Evolutionary conservation across 2,329 filamentous ascomycete species (phyloP).

Genomic region (Fulvia fulva): DNA sequence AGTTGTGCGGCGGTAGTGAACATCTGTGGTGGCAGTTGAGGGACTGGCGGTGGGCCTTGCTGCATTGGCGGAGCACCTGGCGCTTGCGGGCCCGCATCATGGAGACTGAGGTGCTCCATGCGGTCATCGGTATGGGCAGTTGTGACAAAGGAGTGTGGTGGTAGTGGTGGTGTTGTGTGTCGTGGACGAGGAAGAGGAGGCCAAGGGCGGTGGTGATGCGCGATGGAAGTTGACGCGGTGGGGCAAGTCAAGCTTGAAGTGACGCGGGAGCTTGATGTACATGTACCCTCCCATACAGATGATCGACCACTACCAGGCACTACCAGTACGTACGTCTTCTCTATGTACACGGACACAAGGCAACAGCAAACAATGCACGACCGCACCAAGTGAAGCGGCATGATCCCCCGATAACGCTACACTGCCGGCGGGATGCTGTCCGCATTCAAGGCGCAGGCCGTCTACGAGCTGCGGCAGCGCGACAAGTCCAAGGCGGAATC

Average conservation of each 20-base stretch:
- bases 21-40: slow-evolving; percentile 86
- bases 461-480: slow-evolving; percentile 91
- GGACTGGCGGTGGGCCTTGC: slow-evolving; percentile 36
- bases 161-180: slow-evolving; percentile 5
- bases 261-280: neutral
- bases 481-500: slow-evolving; percentile 98
- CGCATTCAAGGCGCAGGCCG: slow-evolving; percentile 91
- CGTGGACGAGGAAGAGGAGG: slow-evolving; percentile 8
- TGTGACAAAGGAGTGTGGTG: slow-evolving; percentile 1
- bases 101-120: slow-evolving; percentile 35
- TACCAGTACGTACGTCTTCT: no score
- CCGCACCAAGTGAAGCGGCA: neutral
- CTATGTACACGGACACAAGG: no score
- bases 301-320: no score
- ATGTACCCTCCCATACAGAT: neutral
- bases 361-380: neutral
- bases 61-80: slow-evolving; percentile 21
- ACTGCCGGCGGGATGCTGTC: slow-evolving; percentile 59
- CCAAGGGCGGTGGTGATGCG: slow-evolving; percentile 1
- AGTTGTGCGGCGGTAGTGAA: slow-evolving; percentile 97
- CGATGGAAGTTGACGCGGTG: neutral
- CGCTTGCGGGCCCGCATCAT: slow-evolving; percentile 30
- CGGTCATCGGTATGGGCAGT: slow-evolving; percentile 14
- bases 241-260: slow-evolving; percentile 2
- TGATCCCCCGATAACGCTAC: slow-evolving; percentile 7